Conservation (phyloP, 805 yeast species). For the Grigorovia humatica region DNA sequence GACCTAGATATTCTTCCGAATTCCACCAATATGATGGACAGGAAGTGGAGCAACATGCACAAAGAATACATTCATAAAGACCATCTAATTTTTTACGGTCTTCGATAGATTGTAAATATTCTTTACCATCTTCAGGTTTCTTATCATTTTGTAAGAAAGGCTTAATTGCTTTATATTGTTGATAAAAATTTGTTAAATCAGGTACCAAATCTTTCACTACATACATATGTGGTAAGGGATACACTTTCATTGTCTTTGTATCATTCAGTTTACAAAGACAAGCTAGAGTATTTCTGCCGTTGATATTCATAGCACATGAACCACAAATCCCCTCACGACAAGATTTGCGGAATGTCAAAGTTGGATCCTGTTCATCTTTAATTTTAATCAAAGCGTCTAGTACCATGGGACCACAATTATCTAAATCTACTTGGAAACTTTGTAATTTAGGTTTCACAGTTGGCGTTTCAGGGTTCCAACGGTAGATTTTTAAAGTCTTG, state of each 20-base stretch:
- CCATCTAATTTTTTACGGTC: slow-evolving; percentile 97
- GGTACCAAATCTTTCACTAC: slow-evolving; percentile 96
- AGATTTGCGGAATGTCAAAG: slow-evolving; percentile 93
- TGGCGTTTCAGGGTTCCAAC: slow-evolving; percentile 98
- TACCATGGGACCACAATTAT: slow-evolving; percentile 95
- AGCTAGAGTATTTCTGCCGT: slow-evolving; percentile 94
- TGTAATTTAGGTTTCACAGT: slow-evolving; percentile 82
- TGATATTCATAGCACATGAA: slow-evolving; percentile 99
- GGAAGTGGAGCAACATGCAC: slow-evolving; percentile 98
- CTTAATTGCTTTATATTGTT: slow-evolving; percentile 96
- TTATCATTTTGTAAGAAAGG: slow-evolving; percentile 81
- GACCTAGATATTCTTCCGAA: slow-evolving; percentile 96
- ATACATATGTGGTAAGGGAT: slow-evolving; percentile 97
- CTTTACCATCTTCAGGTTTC: slow-evolving; percentile 82
- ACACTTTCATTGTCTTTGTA: slow-evolving; percentile 69
- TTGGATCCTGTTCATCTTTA: slow-evolving; percentile 93
- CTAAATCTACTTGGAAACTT: slow-evolving; percentile 73
- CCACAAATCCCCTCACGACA: slow-evolving; percentile 99
- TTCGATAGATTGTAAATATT: slow-evolving; percentile 78
- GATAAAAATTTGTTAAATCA: slow-evolving; percentile 93
- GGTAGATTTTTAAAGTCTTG: slow-evolving; percentile 84
- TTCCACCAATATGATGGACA: slow-evolving; percentile 99
- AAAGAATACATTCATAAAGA: slow-evolving; percentile 90
- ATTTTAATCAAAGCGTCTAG: slow-evolving; percentile 89
- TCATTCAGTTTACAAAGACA: slow-evolving; percentile 86